A percentile compares a stretch with the other conserved stretches of the same genome.
These are phyloP conservation scores for Talaromyces amestolkiae DNA, from an alignment of 2,329 filamentous ascomycete species.

Conservation along the genomic window DNA sequence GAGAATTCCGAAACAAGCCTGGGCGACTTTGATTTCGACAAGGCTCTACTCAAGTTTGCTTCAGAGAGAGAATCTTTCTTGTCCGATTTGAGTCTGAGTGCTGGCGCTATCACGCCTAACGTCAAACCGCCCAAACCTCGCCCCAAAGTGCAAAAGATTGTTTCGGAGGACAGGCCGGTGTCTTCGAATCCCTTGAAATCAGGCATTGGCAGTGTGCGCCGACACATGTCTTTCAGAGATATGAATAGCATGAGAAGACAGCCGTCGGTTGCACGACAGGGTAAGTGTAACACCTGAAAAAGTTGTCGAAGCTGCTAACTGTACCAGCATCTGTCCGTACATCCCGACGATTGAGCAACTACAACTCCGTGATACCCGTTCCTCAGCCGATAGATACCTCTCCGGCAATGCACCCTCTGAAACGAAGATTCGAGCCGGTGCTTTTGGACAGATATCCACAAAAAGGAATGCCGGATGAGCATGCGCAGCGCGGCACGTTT, in stretches of 20 bases:
- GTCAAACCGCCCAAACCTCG: slow-evolving; percentile 73
- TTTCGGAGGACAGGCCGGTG: slow-evolving; percentile 63
- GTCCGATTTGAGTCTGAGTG: slow-evolving; percentile 84
- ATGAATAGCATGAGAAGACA: slow-evolving; percentile 94
- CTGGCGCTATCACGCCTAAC: slow-evolving; percentile 70
- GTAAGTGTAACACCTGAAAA: slow-evolving; percentile 39
- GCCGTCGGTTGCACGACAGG: slow-evolving; percentile 69
- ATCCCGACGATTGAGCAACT: slow-evolving; percentile 86
- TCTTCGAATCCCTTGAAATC: slow-evolving; percentile 51
- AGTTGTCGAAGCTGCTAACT: slow-evolving; percentile 26
- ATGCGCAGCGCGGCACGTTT: slow-evolving; percentile 76
- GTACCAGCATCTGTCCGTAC: slow-evolving; percentile 67
- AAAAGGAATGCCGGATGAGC: slow-evolving; percentile 75
- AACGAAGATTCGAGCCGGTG: slow-evolving; percentile 93
- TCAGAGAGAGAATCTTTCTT: slow-evolving; percentile 92
- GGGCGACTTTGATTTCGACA: slow-evolving; percentile 86
- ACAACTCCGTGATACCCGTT: slow-evolving; percentile 94
- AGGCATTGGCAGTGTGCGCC: slow-evolving; percentile 79
- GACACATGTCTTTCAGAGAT: slow-evolving; percentile 88
- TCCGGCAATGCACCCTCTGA: slow-evolving; percentile 92
- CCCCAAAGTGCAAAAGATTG: slow-evolving; percentile 68
- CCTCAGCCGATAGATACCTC: slow-evolving; percentile 87
- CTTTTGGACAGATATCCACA: slow-evolving; percentile 90
- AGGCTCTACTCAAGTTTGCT: slow-evolving; percentile 88
- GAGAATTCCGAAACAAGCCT: slow-evolving; percentile 38